Percentiles rank a stretch among this genome's conserved stretches.
Conservation (phyloP, 1,139 yeast species). For the Hemisphaericaspora xylofermentans region DNA sequence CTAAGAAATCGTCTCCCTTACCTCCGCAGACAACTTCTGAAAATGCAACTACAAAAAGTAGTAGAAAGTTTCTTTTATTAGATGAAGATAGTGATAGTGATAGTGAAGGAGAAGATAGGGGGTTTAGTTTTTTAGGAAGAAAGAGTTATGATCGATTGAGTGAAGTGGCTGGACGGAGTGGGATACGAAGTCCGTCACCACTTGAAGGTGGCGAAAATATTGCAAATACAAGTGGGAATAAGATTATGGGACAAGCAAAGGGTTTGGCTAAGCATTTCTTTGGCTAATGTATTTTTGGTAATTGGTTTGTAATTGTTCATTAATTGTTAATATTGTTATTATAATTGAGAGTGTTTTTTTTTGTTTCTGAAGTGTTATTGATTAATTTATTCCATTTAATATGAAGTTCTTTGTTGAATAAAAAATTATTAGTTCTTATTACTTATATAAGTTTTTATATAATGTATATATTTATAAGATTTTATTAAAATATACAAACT, state of each 20-base stretch:
- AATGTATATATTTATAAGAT: no score
- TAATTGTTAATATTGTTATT: no score
- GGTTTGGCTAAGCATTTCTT: slow-evolving; percentile 40
- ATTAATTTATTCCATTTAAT: no score
- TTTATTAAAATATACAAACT: no score
- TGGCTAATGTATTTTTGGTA: slow-evolving; percentile 15
- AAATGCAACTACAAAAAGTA: slow-evolving; percentile 31
- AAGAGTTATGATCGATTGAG: slow-evolving; percentile 44
- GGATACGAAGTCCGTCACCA: slow-evolving; percentile 36
- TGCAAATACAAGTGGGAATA: slow-evolving; percentile 6
- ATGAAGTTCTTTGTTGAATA: no score
- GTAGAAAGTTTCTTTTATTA: slow-evolving; percentile 16
- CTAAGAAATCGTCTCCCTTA: slow-evolving; percentile 39
- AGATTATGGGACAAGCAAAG: slow-evolving; percentile 39
- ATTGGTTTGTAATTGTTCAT: background rate
- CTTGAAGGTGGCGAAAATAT: slow-evolving; percentile 4
- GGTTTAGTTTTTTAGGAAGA: slow-evolving; percentile 6
- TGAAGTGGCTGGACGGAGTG: slow-evolving; percentile 51
- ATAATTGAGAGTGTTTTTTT: background rate
- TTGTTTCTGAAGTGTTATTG: no score
- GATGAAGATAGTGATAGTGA: slow-evolving; percentile 29
- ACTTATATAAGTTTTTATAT: no score
- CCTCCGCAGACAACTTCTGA: slow-evolving; percentile 50
- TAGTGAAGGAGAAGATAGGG: slow-evolving; percentile 22
- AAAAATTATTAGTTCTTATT: no score